Evolutionary conservation across 768 basidiomycete species (phyloP).

Genomic region (Kwoniella sp.): DNA sequence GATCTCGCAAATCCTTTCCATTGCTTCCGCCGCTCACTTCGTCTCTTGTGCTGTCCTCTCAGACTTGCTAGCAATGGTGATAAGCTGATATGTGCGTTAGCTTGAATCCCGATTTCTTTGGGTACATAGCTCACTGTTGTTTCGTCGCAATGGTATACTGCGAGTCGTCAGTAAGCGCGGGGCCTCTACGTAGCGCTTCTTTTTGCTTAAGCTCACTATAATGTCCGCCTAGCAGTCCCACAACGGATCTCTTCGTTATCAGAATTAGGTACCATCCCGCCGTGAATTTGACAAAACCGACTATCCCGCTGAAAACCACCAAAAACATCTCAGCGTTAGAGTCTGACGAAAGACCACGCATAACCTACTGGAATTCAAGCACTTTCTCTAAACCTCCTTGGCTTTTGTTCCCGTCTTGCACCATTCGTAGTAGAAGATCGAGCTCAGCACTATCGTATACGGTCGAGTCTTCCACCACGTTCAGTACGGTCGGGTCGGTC

Average conservation of each 20-base stretch:
- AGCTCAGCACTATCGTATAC: conserved; percentile 88
- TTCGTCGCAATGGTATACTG: conserved; percentile 87
- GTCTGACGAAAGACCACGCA: no score
- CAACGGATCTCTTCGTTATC: conserved; percentile 84
- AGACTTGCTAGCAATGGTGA: conserved; percentile 76
- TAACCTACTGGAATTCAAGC: conserved; percentile 76
- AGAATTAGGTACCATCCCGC: conserved; percentile 95
- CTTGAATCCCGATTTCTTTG: background rate
- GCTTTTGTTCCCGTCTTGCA: conserved; percentile 88
- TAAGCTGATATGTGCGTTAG: conserved; percentile 42
- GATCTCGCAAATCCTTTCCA: no score
- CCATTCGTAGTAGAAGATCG: conserved; percentile 87
- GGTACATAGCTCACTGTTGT: conserved; percentile 67
- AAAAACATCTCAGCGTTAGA: no score
- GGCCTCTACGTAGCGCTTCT: background rate
- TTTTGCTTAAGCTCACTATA: conserved; percentile 60
- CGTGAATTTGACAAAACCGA: conserved; percentile 88
- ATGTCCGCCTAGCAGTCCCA: conserved; percentile 90
- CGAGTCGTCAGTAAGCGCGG: conserved; percentile 13
- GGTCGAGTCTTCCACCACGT: conserved; percentile 80
- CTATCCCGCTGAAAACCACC: conserved; percentile 53
- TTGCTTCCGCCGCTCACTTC: conserved; percentile 57
- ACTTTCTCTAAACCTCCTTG: conserved; percentile 82
- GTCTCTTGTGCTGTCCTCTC: conserved; percentile 88
- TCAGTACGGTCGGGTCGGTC: conserved; percentile 72